Evolutionary conservation across 1,284 basidiomycete species (phyloP).

Genomic region (Fomes fomentarius): DNA sequence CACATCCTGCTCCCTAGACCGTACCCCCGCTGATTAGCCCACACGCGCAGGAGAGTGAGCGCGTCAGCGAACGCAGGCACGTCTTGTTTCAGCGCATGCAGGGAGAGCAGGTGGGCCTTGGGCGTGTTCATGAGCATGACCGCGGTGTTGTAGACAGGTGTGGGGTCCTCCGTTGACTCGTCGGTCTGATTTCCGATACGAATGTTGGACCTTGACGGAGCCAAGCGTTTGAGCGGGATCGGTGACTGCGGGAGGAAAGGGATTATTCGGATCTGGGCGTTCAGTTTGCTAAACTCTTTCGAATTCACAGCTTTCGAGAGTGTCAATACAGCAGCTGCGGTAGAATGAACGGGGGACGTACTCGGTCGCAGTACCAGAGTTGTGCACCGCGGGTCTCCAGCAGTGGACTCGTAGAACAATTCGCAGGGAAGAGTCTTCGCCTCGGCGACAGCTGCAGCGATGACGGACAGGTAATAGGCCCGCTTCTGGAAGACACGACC

Average conservation of each 20-base stretch:
- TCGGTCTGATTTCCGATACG: conserved; percentile 39
- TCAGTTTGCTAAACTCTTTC: conserved; percentile 70
- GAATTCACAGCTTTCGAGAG: conserved; percentile 47
- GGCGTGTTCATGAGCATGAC: conserved; percentile 73
- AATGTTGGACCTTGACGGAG: conserved; percentile 78
- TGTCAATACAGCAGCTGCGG: neutral
- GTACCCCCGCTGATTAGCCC: conserved; percentile 90
- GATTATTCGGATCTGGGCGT: conserved; percentile 75
- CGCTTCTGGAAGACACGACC: conserved; percentile 93
- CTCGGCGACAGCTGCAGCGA: conserved; percentile 68
- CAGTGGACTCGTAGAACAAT: conserved; percentile 60
- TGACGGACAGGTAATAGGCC: conserved; percentile 85
- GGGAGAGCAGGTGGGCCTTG: conserved; percentile 67
- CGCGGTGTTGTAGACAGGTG: conserved; percentile 82
- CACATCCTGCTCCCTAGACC: conserved; percentile 56
- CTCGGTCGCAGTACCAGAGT: conserved; percentile 69
- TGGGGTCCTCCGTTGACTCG: conserved; percentile 41
- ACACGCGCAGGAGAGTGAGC: conserved; percentile 81
- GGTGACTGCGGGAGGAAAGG: conserved; percentile 65
- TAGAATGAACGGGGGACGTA: conserved; percentile 31
- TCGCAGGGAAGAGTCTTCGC: conserved; percentile 56
- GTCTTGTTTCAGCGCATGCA: conserved; percentile 66
- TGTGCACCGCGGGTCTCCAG: conserved; percentile 70
- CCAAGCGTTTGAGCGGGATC: conserved; percentile 69
- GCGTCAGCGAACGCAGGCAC: conserved; percentile 77